These are phyloP conservation scores for Dictyostelium capitatum DNA, from an alignment of 78 protist species.

Conservation along the genomic window DNA sequence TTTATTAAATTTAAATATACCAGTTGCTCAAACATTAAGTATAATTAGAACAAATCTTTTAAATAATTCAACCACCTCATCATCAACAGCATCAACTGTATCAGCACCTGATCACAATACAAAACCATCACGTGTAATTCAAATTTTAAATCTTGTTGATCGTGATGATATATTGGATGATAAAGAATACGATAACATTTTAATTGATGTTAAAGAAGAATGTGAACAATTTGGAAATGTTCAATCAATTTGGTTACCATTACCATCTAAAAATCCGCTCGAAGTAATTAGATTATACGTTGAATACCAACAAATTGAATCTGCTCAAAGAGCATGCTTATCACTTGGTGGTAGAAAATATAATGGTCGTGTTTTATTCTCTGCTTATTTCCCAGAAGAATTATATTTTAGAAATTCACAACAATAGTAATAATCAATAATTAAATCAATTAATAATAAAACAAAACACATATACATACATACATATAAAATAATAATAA, in stretches of 20 bases:
- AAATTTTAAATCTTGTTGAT: constrained; percentile 67
- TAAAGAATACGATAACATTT: constrained; percentile 40
- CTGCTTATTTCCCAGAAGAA: constrained; percentile 81
- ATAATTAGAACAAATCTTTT: constrained; percentile 1
- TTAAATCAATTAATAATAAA: not conserved
- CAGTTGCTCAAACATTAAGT: constrained; percentile 54
- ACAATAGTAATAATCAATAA: not conserved
- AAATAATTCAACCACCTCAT: constrained; percentile 16
- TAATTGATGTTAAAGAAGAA: constrained; percentile 72
- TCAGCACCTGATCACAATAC: not conserved
- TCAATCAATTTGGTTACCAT: constrained; percentile 37
- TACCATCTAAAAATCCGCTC: constrained; percentile 45
- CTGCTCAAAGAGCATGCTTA: constrained; percentile 70
- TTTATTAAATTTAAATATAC: constrained; percentile 25
- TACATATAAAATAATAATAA: no score
- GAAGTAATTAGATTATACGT: constrained; percentile 58
- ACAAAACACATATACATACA: not conserved
- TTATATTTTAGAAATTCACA: constrained; percentile 22
- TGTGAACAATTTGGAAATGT: constrained; percentile 68
- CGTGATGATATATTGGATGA: constrained; percentile 81
- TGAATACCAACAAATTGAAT: constrained; percentile 22
- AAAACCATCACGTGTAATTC: constrained; percentile 69
- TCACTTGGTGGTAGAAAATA: constrained; percentile 74
- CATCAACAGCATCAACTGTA: not conserved
- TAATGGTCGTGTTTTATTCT: constrained; percentile 55